Evolutionary conservation across 2,329 filamentous ascomycete species (phyloP), one percentile per base, ranked within the genome.

Genomic region (Balansia obtecta): DNA sequence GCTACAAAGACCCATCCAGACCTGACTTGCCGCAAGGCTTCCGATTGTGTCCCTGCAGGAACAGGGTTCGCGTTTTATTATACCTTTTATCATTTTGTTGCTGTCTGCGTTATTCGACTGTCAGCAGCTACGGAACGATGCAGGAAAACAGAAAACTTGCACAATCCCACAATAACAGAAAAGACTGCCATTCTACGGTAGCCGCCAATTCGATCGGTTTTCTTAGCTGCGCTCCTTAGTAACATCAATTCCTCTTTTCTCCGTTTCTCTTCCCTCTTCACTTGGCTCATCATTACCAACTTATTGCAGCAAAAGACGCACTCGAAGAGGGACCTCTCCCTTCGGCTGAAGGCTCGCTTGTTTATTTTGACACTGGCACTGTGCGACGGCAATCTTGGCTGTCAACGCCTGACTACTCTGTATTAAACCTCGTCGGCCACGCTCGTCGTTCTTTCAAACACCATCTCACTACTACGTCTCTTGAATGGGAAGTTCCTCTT

Each of bases 11-110:
- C 60, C 63, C 67, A 67, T 68, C 69, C 75, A 80, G 76, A 80
- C 77, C 71, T 78, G 71, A 73, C 71, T 75, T 77, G 76, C 76
- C 76, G 75, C 76, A 71, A 81, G 76, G 77, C 77, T 77, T 65
- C 68, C 68, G 67, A 68, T 32, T 18, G 13, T 18, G 70, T 66
- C 66, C 68, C 68, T 67, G 67, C 68, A 65, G 61, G 57, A 62
- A 68, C 65, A 67, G 60, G 63, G 63, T 68, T 61, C 66, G 71
- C 64, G 44, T 34, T 39, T 22, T 27, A 27, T 27, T 27, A 7
- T 8, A 27, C 27, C 6, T 27, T 27, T 27, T 27, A 27, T 27
- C 27, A 4, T 27, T 8, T 27, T 27, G 27, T 37, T 32, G 38
- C 39, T 52, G 22, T 47, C 18, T 49, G 27, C 41, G 27, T 49